Percentiles rank a stretch among this genome's conserved stretches.
phyloP scores from a whole-genome alignment of 805 yeast genomes.

The Kuraishia hungarica region DNA sequence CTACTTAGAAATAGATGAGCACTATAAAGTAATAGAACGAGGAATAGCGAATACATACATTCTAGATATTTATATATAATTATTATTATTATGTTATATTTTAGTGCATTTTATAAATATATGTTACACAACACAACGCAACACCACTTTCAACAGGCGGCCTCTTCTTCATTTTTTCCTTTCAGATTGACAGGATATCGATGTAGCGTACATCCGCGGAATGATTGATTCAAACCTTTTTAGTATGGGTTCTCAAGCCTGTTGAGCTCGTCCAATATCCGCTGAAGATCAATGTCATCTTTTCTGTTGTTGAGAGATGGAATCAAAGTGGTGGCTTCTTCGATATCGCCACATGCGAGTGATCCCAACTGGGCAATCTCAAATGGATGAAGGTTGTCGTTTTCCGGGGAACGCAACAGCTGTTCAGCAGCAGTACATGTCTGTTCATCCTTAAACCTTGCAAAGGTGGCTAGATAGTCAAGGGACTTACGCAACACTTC shows the following conservation, averaged over 20 bases:
- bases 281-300: constrained; percentile 79
- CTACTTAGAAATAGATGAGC: too few relatives aligned
- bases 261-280: constrained; percentile 79
- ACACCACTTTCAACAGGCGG: not conserved
- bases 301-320: constrained; percentile 82
- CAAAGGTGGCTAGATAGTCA: constrained; percentile 76
- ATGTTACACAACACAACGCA: not conserved
- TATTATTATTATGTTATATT: too few relatives aligned
- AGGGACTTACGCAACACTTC: constrained; percentile 89
- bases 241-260: constrained; percentile 41
- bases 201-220: too few relatives aligned
- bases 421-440: constrained; percentile 92
- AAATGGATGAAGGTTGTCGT: constrained; percentile 81
- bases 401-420: constrained; percentile 58
- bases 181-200: too few relatives aligned
- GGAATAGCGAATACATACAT: too few relatives aligned
- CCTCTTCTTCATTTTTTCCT: not conserved
- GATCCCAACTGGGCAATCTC: constrained; percentile 87
- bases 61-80: too few relatives aligned
- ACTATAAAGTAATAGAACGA: too few relatives aligned
- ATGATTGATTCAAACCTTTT: not conserved
- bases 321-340: constrained; percentile 88
- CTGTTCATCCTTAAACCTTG: constrained; percentile 86
- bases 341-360: constrained; percentile 91
- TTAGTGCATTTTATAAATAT: not conserved